Conservation (phyloP, 2,329 filamentous ascomycete genomes). For the Colletotrichum sp. region DNA sequence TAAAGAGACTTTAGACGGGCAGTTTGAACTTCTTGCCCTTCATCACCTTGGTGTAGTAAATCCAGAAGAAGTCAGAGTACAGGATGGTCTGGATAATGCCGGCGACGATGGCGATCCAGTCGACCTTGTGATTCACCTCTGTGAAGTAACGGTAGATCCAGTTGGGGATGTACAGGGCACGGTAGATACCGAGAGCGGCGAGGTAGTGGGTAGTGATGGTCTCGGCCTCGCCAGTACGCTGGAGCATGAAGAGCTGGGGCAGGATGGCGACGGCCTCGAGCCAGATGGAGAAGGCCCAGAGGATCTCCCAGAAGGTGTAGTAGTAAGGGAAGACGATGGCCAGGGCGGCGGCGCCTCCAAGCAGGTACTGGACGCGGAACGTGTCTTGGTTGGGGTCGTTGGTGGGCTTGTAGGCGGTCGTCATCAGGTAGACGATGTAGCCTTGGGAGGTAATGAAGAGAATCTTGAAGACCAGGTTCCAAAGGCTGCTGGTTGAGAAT, state of each 20-base stretch:
- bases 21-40: constrained; percentile 90
- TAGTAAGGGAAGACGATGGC: constrained; percentile 85
- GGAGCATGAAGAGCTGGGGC: constrained; percentile 97
- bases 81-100: constrained; percentile 92
- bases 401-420: constrained; percentile 95
- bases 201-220: constrained; percentile 99
- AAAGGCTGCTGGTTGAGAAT: constrained; percentile 82
- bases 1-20: constrained; percentile 65
- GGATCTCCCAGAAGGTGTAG: constrained; percentile 83
- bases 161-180: constrained; percentile 96
- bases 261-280: constrained; percentile 95
- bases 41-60: constrained; percentile 96
- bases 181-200: constrained; percentile 89
- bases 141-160: constrained; percentile 92
- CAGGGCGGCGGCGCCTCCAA: constrained; percentile 79
- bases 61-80: constrained; percentile 99
- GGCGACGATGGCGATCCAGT: constrained; percentile 87
- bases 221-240: constrained; percentile 96
- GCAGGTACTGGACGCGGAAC: constrained; percentile 94
- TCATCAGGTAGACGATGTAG: constrained; percentile 98
- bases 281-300: constrained; percentile 99
- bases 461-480: constrained; percentile 96
- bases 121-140: constrained; percentile 73
- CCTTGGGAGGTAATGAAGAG: constrained; percentile 89
- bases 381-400: constrained; percentile 97